These are phyloP conservation scores for Cytospora schulzeri DNA, from an alignment of 2,329 filamentous ascomycete species.

Conservation along the genomic window DNA sequence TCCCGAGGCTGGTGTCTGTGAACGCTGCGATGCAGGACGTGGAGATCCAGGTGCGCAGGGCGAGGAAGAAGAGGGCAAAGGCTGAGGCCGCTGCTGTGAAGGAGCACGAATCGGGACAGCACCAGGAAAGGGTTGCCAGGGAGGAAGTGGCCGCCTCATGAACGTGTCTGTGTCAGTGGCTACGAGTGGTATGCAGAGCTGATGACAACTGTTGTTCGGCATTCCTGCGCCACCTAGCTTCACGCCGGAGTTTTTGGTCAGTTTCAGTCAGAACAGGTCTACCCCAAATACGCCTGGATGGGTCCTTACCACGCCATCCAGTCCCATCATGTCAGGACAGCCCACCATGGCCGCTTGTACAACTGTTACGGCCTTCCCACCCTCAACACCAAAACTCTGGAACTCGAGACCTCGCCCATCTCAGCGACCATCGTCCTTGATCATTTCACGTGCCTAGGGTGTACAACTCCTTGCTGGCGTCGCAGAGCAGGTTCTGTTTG, in stretches of 20 bases:
- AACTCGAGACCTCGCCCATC: not conserved
- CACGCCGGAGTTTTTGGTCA: not conserved
- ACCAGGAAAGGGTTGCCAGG: not conserved
- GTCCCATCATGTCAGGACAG: conserved; percentile 41
- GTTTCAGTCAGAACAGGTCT: not conserved
- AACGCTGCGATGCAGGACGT: conserved; percentile 62
- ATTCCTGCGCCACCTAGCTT: not conserved
- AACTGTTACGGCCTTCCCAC: not conserved
- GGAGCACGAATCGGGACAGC: conserved; percentile 28
- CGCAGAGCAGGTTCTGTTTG: not conserved
- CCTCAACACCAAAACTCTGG: not conserved
- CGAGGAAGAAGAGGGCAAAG: conserved; percentile 57
- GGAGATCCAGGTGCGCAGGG: conserved; percentile 69
- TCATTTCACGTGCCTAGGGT: not conserved
- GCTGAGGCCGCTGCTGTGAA: conserved; percentile 41
- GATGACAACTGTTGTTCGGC: not conserved
- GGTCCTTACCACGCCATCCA: conserved; percentile 29
- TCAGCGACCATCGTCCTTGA: not conserved
- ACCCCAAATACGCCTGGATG: not conserved
- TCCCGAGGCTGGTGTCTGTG: conserved; percentile 61
- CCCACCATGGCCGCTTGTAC: conserved; percentile 49
- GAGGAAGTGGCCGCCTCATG: conserved; percentile 17
- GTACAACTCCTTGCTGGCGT: not conserved
- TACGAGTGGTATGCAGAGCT: too few species aligned
- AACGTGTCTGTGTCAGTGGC: not conserved